phyloP scores from a whole-genome alignment of 495 filamentous ascomycete genomes.

The Aspergillus carlsbadensis region DNA sequence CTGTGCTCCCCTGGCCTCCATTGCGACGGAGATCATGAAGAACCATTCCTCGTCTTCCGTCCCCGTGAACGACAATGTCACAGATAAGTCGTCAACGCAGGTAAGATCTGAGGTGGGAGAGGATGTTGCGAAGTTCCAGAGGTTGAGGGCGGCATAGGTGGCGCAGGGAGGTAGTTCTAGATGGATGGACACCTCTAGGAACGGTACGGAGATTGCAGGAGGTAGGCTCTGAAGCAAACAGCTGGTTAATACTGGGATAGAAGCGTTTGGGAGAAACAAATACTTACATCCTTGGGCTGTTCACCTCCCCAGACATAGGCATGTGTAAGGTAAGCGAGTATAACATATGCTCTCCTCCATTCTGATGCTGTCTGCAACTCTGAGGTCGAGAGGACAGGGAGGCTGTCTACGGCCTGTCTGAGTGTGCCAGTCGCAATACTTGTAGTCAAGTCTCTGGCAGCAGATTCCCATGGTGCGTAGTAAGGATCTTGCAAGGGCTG shows the following conservation, averaged over 20 bases:
- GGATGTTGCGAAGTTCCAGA: conserved; percentile 91
- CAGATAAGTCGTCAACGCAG: conserved; percentile 77
- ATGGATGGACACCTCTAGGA: conserved; percentile 71
- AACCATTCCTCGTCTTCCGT: conserved; percentile 98
- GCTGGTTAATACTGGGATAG: background rate
- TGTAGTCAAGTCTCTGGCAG: conserved; percentile 72
- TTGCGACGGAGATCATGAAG: conserved; percentile 89
- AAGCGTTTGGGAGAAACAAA: background rate
- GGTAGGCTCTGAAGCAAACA: conserved; percentile 63
- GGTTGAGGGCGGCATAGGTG: conserved; percentile 82
- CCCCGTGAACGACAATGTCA: conserved; percentile 83
- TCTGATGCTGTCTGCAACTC: conserved; percentile 74
- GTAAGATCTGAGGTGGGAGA: conserved; percentile 72
- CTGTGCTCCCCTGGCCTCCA: conserved; percentile 86
- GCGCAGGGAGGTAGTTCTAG: conserved; percentile 90
- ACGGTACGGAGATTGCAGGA: conserved; percentile 74
- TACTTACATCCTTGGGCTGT: conserved; percentile 66
- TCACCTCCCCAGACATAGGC: conserved; percentile 95
- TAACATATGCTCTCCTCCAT: conserved; percentile 86
- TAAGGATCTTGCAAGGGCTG: conserved; percentile 73
- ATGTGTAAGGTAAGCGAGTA: conserved; percentile 85
- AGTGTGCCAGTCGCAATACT: conserved; percentile 75
- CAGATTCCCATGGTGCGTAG: conserved; percentile 85
- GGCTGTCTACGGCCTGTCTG: conserved; percentile 66
- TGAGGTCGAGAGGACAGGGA: conserved; percentile 76